Evolutionary conservation across 371 early-diverging fungal genomes (phyloP), one percentile per base, ranked within the genome.

Genomic region (Rhizopus arrhizus): DNA sequence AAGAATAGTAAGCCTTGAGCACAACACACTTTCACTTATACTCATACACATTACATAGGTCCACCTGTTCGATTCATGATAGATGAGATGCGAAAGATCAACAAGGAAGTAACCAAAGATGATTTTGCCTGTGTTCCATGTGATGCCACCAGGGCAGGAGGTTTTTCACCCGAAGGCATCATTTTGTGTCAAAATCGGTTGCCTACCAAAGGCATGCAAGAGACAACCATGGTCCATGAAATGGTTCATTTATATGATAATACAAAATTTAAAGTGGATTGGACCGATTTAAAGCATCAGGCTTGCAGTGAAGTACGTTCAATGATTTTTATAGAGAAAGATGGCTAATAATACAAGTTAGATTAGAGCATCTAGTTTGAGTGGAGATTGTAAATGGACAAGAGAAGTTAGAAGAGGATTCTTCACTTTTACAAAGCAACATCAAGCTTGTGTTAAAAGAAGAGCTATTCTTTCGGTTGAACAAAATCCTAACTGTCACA

Each of bases 221-320:
- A 94, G 68, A 91, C 90, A 43, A 94, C 95, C 0, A 88, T 97
- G 84, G 93, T 91, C 3, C 97, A 97, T 71, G 97, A 97, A 73
- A 90, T 95, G 83, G 82, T 97, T n/a, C 97, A 97, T 72, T 94
- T 95, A 58, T 96, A 90, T 70, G 97, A 97, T 66, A 87, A 92
- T 65, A 89, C 87, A 61, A 85, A 86, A 61, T 91, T 90, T 65
- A 87, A 90, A 47, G 76, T 95, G 5, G 88, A 95, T 61, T 93
- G 93, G 92, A 77, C 73, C 56, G 91, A 94, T 65, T 77, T 91
- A 57, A 84, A 86, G 42, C 96, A 97, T 68, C 91, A 93, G 65
- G 98, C 98, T 2, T 98, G 98, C 70, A 85, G 94, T 31, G 96
- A 92, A 68, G 85, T 87, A 79, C 63, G 60, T 42, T n/a, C 34